Conservation (phyloP, 768 basidiomycete species). For the Pulveroboletus sp. region DNA sequence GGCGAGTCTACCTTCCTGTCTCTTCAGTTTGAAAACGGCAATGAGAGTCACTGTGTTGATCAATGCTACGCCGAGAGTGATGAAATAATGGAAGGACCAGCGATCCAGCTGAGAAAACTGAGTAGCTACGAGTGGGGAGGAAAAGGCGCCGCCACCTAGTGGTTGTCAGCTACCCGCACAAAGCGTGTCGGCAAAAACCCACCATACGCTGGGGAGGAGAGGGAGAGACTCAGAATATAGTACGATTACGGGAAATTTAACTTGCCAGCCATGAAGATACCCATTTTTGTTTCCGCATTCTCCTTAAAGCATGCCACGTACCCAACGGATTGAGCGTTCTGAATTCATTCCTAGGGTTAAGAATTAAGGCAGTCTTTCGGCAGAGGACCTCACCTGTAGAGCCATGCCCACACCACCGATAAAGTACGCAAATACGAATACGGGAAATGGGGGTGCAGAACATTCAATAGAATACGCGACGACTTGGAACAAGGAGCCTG, state of each 20-base stretch:
- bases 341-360: not conserved
- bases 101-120: slow-evolving; percentile 38
- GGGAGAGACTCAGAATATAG: not conserved
- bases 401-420: slow-evolving; percentile 50
- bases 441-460: slow-evolving; percentile 59
- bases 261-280: slow-evolving; percentile 51
- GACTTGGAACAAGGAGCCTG: slow-evolving; percentile 50
- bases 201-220: slow-evolving; percentile 11
- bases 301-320: slow-evolving; percentile 57
- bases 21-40: slow-evolving; percentile 57
- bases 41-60: slow-evolving; percentile 48
- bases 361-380: not conserved
- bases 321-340: slow-evolving; percentile 73
- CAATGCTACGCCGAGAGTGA: slow-evolving; percentile 61
- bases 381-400: slow-evolving; percentile 33
- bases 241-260: not conserved
- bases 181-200: not conserved
- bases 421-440: slow-evolving; percentile 46
- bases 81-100: slow-evolving; percentile 42
- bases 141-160: slow-evolving; percentile 44
- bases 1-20: slow-evolving; percentile 51
- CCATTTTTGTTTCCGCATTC: slow-evolving; percentile 63
- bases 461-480: slow-evolving; percentile 51
- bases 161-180: not conserved
- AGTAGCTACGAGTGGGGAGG: slow-evolving; percentile 50